phyloP scores from a whole-genome alignment of 2,329 filamentous ascomycete genomes.

The Fulvia fulva region DNA sequence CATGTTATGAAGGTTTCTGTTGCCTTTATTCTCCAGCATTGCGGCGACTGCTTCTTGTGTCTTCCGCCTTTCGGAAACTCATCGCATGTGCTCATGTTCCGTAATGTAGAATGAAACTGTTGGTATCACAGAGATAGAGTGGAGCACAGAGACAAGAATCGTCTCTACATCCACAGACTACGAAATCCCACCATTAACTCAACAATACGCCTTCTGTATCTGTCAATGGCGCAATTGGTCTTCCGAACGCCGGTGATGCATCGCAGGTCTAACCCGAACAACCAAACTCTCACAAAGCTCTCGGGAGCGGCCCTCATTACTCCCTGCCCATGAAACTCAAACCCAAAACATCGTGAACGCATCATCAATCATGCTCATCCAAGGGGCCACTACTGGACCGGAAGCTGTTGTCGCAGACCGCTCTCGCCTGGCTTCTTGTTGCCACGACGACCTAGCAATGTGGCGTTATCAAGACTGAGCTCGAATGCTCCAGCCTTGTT shows the following conservation, averaged over 20 bases:
- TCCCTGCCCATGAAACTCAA: neutral
- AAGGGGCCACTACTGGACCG: constrained; percentile 16
- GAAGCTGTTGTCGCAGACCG: constrained; percentile 41
- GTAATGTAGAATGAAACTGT: too few species aligned
- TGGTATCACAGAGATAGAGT: neutral
- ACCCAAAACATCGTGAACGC: neutral
- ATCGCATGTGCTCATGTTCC: too few species aligned
- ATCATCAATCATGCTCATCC: neutral
- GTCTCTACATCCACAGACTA: neutral
- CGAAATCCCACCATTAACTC: neutral
- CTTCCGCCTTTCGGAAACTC: too few species aligned
- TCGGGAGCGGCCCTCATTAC: neutral
- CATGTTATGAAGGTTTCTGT: too few species aligned
- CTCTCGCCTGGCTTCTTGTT: constrained; percentile 47
- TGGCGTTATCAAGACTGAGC: constrained; percentile 85
- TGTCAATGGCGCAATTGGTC: neutral
- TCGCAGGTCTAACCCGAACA: neutral
- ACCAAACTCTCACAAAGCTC: neutral
- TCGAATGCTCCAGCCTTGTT: constrained; percentile 79
- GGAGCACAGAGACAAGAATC: neutral
- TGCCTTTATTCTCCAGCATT: too few species aligned
- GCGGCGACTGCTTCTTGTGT: too few species aligned
- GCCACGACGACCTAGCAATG: constrained; percentile 70
- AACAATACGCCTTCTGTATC: neutral
- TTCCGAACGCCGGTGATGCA: neutral